Percentiles rank a stretch among this genome's conserved stretches.
These are phyloP conservation scores for Lactarius deliciosus DNA, from an alignment of 768 basidiomycete species.

Conservation along the genomic window DNA sequence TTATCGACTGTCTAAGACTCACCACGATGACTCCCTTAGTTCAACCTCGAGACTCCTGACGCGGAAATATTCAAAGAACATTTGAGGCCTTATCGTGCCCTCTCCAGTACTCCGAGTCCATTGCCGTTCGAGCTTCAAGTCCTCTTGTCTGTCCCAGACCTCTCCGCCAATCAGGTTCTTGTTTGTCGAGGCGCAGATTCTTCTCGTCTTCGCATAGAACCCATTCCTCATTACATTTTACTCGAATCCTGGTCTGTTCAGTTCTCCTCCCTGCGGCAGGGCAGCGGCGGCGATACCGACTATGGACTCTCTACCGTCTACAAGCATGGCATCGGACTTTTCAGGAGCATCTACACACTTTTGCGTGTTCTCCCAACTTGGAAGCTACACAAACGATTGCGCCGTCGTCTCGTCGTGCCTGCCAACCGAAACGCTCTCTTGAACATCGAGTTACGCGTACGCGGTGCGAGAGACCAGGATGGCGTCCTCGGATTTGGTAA, in stretches of 20 bases:
- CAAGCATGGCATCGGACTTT: conserved; percentile 81
- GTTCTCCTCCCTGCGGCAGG: conserved; percentile 37
- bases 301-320: conserved; percentile 74
- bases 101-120: conserved; percentile 44
- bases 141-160: conserved; percentile 66
- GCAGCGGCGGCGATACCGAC: conserved; percentile 39
- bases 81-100: conserved; percentile 57
- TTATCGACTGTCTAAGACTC: neutral
- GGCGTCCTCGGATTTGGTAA: conserved; percentile 43
- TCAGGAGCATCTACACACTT: conserved; percentile 72
- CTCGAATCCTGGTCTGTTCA: conserved; percentile 69
- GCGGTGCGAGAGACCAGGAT: conserved; percentile 29
- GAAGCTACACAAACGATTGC: conserved; percentile 65
- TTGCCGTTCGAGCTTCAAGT: conserved; percentile 67
- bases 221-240: conserved; percentile 65
- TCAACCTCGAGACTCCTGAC: conserved; percentile 80
- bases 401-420: conserved; percentile 38
- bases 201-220: conserved; percentile 59
- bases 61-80: conserved; percentile 64
- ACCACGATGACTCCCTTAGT: conserved; percentile 44
- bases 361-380: conserved; percentile 75
- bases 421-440: conserved; percentile 46
- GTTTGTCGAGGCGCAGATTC: conserved; percentile 58
- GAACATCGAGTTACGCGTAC: conserved; percentile 49
- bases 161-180: conserved; percentile 67